Base-by-base conservation (phyloP, 2,329 filamentous ascomycete genomes). In the Xylaria arbuscula region DNA sequence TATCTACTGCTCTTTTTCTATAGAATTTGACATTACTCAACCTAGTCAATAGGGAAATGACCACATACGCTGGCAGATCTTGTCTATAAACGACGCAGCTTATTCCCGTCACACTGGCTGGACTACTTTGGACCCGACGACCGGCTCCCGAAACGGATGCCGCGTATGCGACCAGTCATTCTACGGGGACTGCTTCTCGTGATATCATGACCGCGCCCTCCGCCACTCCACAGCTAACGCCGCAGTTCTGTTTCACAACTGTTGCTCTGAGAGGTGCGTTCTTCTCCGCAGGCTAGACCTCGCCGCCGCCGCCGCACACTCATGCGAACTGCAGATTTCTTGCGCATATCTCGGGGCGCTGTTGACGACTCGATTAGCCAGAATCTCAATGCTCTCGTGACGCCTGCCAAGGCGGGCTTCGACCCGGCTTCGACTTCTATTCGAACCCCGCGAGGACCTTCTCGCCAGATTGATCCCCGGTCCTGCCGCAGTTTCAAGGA, bases 311-410 rank as follows among this genome's bases (percentile, higher is more conserved):
- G 28, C 63, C 74, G 60, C 70, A 57, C 11, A 47, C 69, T 71
- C 53, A 71, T 66, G 34, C 42, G 67, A 58, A 53, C 64, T 66
- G 70, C 76, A 97, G 96, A 97, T 79, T 99, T 99, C 79, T 87
- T 99, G 24, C 92, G 94, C 47, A 81, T 96, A 72, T 98, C 95
- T 10, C 90, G 96, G 71, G 86, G 89, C 61, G 89, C 92, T 56
- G 91, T 98, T 76, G 96, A 99, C 81, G 96, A 99, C 81, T 93
- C 92, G 53, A 98, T 99, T 77, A 89, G 90, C 0, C 94, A 97
- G 77, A 95, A 97, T 76, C 88, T 99, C 69, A 98, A 98, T 83
- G 93, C 93, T 1, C 87, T 98, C 45, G 83, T 93, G 53, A 94
- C 91, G 0, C 95, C 95, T 0, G 86, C 92, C 13, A 83, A 85